Percentiles rank a stretch among this genome's conserved stretches.
Conservation (phyloP, 441 rosid species). For the Macaranga tanarius region DNA sequence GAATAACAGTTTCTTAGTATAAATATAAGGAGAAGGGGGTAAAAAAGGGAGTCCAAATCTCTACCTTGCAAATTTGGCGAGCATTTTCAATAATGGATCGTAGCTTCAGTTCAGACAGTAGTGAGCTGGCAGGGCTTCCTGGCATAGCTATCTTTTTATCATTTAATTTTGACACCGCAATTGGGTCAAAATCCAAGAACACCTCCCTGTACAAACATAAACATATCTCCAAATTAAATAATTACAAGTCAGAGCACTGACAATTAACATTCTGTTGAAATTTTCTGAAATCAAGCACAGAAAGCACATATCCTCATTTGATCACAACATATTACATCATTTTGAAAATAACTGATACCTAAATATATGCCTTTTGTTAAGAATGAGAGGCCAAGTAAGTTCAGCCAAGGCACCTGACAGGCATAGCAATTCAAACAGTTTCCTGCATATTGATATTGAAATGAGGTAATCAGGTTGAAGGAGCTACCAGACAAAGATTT, state of each 20-base stretch:
- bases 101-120: constrained; percentile 69
- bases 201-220: constrained; percentile 57
- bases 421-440: constrained; percentile 71
- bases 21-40: background rate
- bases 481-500: too few relatives aligned
- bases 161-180: constrained; percentile 61
- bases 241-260: background rate
- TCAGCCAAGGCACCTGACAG: constrained; percentile 62
- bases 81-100: constrained; percentile 78
- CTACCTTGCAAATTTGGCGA: constrained; percentile 67
- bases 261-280: constrained; percentile 10
- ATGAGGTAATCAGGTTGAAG: constrained; percentile 22
- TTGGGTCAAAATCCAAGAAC: constrained; percentile 74
- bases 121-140: constrained; percentile 59
- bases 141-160: constrained; percentile 68
- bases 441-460: constrained; percentile 47
- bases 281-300: constrained; percentile 21
- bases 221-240: background rate
- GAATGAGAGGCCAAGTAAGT: constrained; percentile 66
- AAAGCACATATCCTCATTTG: constrained; percentile 11
- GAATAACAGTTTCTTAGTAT: background rate
- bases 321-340: background rate
- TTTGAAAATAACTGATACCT: constrained; percentile 40
- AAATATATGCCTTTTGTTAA: constrained; percentile 64
- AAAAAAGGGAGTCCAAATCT: constrained; percentile 9